A percentile compares a stretch with the other conserved stretches of the same genome.
Evolutionary conservation across 768 basidiomycete species (phyloP).

Genomic region (Phlegmacium glaucopus): DNA sequence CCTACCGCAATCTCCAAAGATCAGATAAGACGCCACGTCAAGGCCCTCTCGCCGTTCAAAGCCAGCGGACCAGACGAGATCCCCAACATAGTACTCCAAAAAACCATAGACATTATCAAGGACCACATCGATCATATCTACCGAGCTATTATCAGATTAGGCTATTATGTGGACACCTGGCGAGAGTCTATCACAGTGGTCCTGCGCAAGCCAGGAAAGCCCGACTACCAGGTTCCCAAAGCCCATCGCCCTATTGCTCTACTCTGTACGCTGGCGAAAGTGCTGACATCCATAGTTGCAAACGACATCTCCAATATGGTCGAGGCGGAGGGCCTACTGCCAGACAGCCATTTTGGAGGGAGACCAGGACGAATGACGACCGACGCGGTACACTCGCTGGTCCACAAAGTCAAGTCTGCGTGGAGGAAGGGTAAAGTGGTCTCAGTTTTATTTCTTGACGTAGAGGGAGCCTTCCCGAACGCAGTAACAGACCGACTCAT

Average conservation of each 20-base stretch:
- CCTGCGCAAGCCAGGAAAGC: constrained; percentile 4
- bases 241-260: constrained; percentile 6
- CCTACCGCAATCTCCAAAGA: neutral
- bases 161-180: neutral
- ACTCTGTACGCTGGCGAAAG: neutral
- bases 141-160: neutral
- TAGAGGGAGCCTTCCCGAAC: constrained; percentile 11
- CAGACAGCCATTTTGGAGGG: constrained; percentile 3
- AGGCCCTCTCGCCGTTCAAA: neutral
- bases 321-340: constrained; percentile 1
- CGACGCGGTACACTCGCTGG: neutral
- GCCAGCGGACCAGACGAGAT: neutral
- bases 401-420: constrained; percentile 1
- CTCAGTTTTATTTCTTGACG: constrained; percentile 10
- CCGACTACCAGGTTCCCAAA: constrained; percentile 2
- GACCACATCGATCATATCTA: neutral
- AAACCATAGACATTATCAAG: neutral
- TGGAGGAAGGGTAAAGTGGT: constrained; percentile 7
- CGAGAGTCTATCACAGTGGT: neutral
- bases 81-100: neutral
- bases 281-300: neutral
- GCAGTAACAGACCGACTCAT: constrained; percentile 5
- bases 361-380: constrained; percentile 4
- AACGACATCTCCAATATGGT: neutral
- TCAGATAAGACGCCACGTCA: neutral